A percentile compares a stretch with the other conserved stretches of the same genome.
Evolutionary conservation across 208 protist species (phyloP).

Genomic region (Tritrichomonas musculus): DNA sequence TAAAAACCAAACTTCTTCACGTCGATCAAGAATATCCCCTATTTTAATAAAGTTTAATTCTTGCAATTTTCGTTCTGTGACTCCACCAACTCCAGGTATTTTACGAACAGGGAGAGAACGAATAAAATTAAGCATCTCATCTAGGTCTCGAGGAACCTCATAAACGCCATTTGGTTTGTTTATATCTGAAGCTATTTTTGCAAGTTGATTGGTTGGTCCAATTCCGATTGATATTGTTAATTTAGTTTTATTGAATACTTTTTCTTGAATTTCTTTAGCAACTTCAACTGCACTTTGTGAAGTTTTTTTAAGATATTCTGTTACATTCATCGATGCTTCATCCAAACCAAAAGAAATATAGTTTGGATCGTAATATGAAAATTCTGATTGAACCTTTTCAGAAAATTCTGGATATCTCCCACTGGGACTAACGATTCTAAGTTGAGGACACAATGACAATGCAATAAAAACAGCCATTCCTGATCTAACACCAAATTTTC

Average conservation of each 20-base stretch:
- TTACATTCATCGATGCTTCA: slow-evolving; percentile 29
- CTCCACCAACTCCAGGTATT: slow-evolving; percentile 29
- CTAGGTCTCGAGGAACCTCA: not conserved
- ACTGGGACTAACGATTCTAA: not conserved
- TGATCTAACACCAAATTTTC: slow-evolving; percentile 16
- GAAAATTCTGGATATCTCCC: slow-evolving; percentile 15
- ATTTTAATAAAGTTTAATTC: not conserved
- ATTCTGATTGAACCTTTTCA: not conserved
- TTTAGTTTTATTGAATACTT: not conserved
- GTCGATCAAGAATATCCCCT: not conserved
- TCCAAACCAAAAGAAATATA: not conserved
- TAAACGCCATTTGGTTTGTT: slow-evolving; percentile 35
- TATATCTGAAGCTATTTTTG: slow-evolving; percentile 20
- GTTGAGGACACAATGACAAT: not conserved
- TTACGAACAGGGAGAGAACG: not conserved
- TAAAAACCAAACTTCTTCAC: not conserved
- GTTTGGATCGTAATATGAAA: not conserved
- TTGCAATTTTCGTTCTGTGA: not conserved
- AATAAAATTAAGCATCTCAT: not conserved
- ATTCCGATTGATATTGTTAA: not conserved
- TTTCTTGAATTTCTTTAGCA: not conserved
- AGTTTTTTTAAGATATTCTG: not conserved
- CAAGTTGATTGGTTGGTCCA: not conserved
- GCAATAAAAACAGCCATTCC: slow-evolving; percentile 33
- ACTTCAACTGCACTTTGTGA: not conserved